phyloP scores from a whole-genome alignment of 2,329 filamentous ascomycete genomes.

The Thyridium curvatum region DNA sequence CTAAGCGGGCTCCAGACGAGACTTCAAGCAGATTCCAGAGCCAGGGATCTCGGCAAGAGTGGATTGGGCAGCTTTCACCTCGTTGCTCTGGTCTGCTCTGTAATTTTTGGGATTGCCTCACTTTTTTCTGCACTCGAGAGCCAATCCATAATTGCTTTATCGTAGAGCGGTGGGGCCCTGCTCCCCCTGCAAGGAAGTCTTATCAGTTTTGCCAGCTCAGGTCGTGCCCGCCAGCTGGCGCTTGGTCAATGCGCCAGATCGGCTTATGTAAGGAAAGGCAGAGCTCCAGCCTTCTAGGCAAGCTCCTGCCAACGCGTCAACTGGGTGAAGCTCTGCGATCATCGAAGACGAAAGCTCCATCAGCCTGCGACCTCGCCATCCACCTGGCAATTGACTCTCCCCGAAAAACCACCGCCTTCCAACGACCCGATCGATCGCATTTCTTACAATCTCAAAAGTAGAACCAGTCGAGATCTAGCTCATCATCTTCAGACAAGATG shows the following conservation, averaged over 20 bases:
- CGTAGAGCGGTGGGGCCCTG: background rate
- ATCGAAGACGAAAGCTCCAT: slow-evolving; percentile 18
- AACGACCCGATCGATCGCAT: too few species aligned
- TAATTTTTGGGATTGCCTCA: slow-evolving; percentile 3
- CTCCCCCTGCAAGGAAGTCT: background rate
- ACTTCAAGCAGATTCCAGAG: background rate
- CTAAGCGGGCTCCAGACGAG: background rate
- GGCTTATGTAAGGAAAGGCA: slow-evolving; percentile 3
- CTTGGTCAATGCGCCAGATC: too few species aligned
- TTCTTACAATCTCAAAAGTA: background rate
- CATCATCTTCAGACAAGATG: slow-evolving; percentile 33
- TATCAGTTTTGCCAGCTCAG: too few species aligned
- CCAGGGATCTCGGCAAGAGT: background rate
- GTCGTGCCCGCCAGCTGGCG: too few species aligned
- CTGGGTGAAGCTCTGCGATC: slow-evolving; percentile 8
- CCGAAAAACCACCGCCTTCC: background rate
- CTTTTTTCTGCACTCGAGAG: slow-evolving; percentile 1
- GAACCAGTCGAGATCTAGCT: background rate
- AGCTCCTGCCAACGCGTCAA: slow-evolving; percentile 27
- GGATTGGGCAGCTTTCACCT: background rate
- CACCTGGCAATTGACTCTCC: background rate
- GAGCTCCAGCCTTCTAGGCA: slow-evolving; percentile 20
- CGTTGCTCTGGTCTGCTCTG: background rate
- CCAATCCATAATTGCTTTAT: background rate
- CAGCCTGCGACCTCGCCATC: slow-evolving; percentile 1